Base-by-base conservation (phyloP, 768 basidiomycete genomes). In the Termitomyces sp. region DNA sequence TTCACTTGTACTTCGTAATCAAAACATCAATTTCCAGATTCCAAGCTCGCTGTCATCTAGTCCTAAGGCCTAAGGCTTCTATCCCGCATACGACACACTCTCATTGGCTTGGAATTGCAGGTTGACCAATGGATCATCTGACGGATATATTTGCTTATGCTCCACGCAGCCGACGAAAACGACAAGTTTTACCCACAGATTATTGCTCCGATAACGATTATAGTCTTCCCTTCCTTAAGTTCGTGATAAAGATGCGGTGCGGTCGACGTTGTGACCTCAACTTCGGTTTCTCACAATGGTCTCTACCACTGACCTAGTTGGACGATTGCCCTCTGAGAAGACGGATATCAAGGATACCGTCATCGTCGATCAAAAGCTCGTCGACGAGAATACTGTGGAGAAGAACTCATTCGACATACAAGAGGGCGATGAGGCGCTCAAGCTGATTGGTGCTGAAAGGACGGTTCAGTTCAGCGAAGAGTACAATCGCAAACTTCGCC, bases 401-500 rank as follows among this genome's bases (percentile, higher is more conserved):
- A 63, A 63, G 32, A 73, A 0, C 28, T 42, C 76, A 6, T 57
- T 79, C 49, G 74, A 81, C 60, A 69, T 76, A 7, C 60, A 67
- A 4, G 71, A 83, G 42, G 85, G 83, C 7, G 86, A 88, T 64
- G 87, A 87, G 65, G 87, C 86, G 11, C 75, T 88, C 49, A 74
- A 77, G 58, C 80, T 89, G 16, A 86, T 89, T 57, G 84, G 86
- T 1, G 71, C 74, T 2, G 81, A 84, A 64, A 74, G 82, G 32
- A 76, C 78, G 28, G 69, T 69, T 4, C 72, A 82, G 45, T 88
- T 88, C 70, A 84, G 76, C 58, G 85, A 88, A 24, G 86, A 87
- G 62, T 87, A 84, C 53, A 86, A 88, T 68, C 69, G 62, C 35
- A 82, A 76, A 64, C 69, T 89, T 60, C 79, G 84, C 63, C 73